Percentiles rank a stretch among this genome's conserved stretches.
Evolutionary conservation across 352 stramenopile species (phyloP).

Genomic region (Albugo laibachii): DNA sequence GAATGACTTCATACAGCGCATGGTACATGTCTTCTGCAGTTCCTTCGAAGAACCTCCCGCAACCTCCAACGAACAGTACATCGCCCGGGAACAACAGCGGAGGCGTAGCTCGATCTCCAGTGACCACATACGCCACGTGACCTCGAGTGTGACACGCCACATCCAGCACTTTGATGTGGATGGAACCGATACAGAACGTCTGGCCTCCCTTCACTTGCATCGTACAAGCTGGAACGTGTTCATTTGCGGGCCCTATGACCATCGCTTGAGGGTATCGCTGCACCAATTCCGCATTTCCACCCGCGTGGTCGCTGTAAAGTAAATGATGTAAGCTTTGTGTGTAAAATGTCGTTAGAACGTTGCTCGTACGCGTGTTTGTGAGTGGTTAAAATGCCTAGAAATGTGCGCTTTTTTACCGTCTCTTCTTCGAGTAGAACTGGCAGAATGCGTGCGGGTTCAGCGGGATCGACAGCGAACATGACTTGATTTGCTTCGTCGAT

Average conservation of each 20-base stretch:
- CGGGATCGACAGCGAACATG: slow-evolving; percentile 63
- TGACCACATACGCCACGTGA: slow-evolving; percentile 75
- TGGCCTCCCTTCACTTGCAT: slow-evolving; percentile 45
- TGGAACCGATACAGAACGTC: slow-evolving; percentile 57
- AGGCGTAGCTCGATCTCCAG: slow-evolving; percentile 46
- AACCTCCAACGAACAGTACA: slow-evolving; percentile 73
- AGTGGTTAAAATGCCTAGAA: slow-evolving; percentile 81
- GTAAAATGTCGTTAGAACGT: background rate
- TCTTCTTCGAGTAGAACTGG: slow-evolving; percentile 52
- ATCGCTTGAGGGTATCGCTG: slow-evolving; percentile 37
- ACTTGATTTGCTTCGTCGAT: slow-evolving; percentile 67
- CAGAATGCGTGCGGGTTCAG: slow-evolving; percentile 38
- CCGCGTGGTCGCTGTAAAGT: slow-evolving; percentile 43
- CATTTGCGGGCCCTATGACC: slow-evolving; percentile 44
- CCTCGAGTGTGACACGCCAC: slow-evolving; percentile 72
- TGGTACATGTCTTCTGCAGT: slow-evolving; percentile 77
- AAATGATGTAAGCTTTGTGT: background rate
- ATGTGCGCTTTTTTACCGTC: slow-evolving; percentile 31
- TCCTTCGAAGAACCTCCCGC: slow-evolving; percentile 78
- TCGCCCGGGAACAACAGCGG: slow-evolving; percentile 75
- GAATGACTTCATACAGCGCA: slow-evolving; percentile 72
- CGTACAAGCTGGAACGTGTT: slow-evolving; percentile 61
- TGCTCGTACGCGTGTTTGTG: slow-evolving; percentile 79
- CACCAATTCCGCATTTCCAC: slow-evolving; percentile 51
- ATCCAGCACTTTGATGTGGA: slow-evolving; percentile 48